Evolutionary conservation across 2,329 filamentous ascomycete genomes (phyloP), one percentile per base, ranked within the genome.

Genomic region (Trichoderma sp.): DNA sequence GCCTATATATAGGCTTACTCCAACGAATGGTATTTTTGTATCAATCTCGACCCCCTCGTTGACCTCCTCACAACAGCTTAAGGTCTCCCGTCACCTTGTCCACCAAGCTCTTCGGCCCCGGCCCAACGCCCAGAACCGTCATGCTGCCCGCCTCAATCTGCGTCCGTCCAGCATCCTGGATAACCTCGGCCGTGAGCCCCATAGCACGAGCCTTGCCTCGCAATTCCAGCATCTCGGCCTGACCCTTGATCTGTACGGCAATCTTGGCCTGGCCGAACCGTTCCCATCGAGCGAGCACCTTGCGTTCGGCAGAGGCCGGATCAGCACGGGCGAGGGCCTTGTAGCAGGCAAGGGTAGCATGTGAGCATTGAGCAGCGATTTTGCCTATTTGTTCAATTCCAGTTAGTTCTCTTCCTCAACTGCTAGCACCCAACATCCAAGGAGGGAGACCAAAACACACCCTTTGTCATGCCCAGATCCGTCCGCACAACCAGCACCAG

Each of bases 271-370:
- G 95, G 13, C 96, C 96, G 70, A 87, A 84, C 66, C 85, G 86
- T 83, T 99, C 96, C 96, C 96, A 99, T 75, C 92, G 91, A 75
- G 87, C 87, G 63, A 99, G 88, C 67, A 97, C 84, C 57, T 84
- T 84, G 70, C 90, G 88, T 61, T 87, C 85, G 15, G 88, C 81
- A 28, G 86, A 85, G 47, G 84, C 81, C 53, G 87, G 83, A 67
- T 86, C 83, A n/a, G 88, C 84, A 69, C 85, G 82, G 71, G 89
- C 83, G 74, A 97, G 90, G 72, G 90, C 85, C 84, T 98, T 98
- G 90, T 97, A 99, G 88, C 95, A 98, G 70, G 95, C 95, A 71
- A 99, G 90, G 3, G 95, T 97, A n/a, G 96, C 96, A 82, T 98
- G 96, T 64, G 92, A 93, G 83, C 93, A 95, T 83, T 98, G 96